Evolutionary conservation across 179 eudicot species (phyloP).

Genomic region (Monotropa hypopitys): DNA sequence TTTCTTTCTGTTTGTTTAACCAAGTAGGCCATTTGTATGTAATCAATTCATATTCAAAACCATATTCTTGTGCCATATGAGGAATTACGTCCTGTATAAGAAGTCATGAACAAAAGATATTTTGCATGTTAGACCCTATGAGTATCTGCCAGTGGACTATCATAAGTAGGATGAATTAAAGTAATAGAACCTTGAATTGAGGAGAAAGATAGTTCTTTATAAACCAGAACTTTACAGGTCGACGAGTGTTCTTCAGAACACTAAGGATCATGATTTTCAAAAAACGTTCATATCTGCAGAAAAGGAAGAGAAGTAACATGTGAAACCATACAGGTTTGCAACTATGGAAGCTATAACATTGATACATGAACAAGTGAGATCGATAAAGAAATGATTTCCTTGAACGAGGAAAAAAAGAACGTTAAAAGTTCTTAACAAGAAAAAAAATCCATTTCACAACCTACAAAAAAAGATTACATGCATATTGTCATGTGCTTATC

Average conservation of each 20-base stretch:
- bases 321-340: background rate
- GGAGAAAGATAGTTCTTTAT: conserved; percentile 97
- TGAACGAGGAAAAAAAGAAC: too few species aligned
- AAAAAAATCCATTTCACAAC: background rate
- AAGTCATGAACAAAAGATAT: background rate
- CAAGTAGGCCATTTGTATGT: conserved; percentile 98
- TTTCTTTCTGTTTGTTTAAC: conserved; percentile 95
- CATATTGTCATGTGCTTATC: too few species aligned
- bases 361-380: background rate
- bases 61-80: conserved; percentile 87
- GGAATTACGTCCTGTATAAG: conserved; percentile 82
- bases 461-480: background rate
- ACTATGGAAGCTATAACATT: background rate
- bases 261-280: conserved; percentile 87
- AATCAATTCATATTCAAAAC: conserved; percentile 80
- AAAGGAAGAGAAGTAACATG: conserved; percentile 1
- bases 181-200: conserved; percentile 63
- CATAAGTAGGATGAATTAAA: background rate
- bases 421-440: background rate
- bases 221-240: conserved; percentile 97
- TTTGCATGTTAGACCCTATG: background rate
- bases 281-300: conserved; percentile 84
- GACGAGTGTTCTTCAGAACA: conserved; percentile 73
- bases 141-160: background rate
- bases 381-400: background rate